Percentiles rank a stretch among this genome's conserved stretches.
phyloP scores from a whole-genome alignment of 164 flowering plant species.

The Tetrastigma voinierianum region DNA sequence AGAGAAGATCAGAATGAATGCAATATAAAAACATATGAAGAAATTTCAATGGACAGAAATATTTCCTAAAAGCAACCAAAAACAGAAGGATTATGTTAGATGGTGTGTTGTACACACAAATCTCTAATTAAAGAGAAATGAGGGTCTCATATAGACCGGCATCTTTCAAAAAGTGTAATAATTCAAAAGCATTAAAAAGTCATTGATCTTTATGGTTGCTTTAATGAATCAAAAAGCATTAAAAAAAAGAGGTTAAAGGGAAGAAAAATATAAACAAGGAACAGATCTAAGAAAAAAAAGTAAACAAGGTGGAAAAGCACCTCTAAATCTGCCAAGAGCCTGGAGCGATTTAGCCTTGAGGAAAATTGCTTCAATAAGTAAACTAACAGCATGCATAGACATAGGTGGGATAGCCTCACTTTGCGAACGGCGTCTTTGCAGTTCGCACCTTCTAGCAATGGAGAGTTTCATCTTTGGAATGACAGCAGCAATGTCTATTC shows the following conservation, averaged over 20 bases:
- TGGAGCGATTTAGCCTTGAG: constrained; percentile 84
- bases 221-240: too few relatives aligned
- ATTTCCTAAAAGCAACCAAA: too few relatives aligned
- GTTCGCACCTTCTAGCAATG: constrained; percentile 57
- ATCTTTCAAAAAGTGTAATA: too few relatives aligned
- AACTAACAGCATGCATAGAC: constrained; percentile 82
- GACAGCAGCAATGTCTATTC: constrained; percentile 78
- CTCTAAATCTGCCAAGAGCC: constrained; percentile 65
- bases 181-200: too few relatives aligned
- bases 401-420: constrained; percentile 59
- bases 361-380: constrained; percentile 82
- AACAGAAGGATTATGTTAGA: too few relatives aligned
- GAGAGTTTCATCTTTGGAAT: constrained; percentile 63
- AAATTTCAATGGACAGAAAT: too few relatives aligned
- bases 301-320: constrained; percentile 29
- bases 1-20: background rate
- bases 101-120: too few relatives aligned
- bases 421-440: constrained; percentile 48
- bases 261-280: background rate
- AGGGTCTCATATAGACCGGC: too few relatives aligned
- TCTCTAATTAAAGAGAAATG: too few relatives aligned
- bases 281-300: background rate
- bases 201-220: too few relatives aligned
- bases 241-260: too few relatives aligned
- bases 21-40: background rate